A percentile compares a stretch with the other conserved stretches of the same genome.
These are phyloP conservation scores for Podospora pseudopauciseta DNA, from an alignment of 495 filamentous ascomycete species.

Conservation along the genomic window DNA sequence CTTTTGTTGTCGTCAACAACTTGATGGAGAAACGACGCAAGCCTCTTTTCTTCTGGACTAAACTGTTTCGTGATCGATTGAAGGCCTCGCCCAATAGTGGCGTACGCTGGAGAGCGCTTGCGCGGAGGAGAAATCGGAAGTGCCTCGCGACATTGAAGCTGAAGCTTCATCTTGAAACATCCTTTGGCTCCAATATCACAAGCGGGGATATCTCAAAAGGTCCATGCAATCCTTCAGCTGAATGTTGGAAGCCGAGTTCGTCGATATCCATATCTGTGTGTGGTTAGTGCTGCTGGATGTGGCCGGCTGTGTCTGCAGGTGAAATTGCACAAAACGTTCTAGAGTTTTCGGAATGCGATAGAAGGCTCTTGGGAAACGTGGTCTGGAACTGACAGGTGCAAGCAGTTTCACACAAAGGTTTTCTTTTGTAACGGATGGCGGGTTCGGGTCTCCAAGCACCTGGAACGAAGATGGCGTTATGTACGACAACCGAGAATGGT, in stretches of 20 bases:
- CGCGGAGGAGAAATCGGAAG: neutral
- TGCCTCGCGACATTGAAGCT: neutral
- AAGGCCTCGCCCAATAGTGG: neutral
- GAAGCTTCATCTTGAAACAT: neutral
- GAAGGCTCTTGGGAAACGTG: neutral
- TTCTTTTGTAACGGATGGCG: neutral
- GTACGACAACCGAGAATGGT: neutral
- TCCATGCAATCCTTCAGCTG: too few species aligned
- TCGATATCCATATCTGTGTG: too few species aligned
- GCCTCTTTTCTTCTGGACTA: neutral
- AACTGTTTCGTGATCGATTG: neutral
- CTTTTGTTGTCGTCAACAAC: too few species aligned
- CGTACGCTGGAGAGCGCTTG: neutral
- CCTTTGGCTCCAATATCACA: too few species aligned
- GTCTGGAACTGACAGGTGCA: neutral
- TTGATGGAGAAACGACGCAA: neutral
- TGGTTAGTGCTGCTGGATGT: too few species aligned
- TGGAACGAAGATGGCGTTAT: neutral
- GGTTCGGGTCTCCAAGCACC: too few species aligned
- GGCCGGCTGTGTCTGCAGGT: too few species aligned
- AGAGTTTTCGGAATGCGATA: too few species aligned
- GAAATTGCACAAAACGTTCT: too few species aligned
- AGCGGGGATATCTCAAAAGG: too few species aligned
- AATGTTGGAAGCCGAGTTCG: too few species aligned
- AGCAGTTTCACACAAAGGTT: neutral